phyloP scores from a whole-genome alignment of 345 rosid genomes.

The Populus pruinosa region DNA sequence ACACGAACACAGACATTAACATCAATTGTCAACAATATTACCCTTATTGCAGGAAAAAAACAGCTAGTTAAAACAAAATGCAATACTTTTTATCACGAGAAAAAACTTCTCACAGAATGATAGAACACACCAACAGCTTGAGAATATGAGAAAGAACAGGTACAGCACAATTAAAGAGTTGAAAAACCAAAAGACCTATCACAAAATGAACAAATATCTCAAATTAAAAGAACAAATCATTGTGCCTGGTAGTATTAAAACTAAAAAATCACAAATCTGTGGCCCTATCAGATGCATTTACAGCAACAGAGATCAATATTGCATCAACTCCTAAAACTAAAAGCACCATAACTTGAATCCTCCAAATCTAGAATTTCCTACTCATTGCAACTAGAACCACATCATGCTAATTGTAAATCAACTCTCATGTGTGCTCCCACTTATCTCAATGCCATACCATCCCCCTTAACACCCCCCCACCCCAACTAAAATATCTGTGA shows the following conservation, averaged over 20 bases:
- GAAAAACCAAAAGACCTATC: background rate
- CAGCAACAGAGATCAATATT: background rate
- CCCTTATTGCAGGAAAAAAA: background rate
- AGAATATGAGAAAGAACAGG: background rate
- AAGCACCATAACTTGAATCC: background rate
- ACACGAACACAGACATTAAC: background rate
- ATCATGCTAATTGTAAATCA: background rate
- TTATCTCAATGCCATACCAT: background rate
- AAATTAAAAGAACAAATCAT: background rate
- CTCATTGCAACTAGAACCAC: background rate
- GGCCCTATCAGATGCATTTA: background rate
- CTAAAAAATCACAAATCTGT: background rate
- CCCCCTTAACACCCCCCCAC: background rate
- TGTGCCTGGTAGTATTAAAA: background rate
- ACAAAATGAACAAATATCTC: background rate
- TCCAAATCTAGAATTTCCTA: background rate
- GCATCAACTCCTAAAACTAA: background rate
- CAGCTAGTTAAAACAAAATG: background rate
- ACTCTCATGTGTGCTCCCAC: background rate
- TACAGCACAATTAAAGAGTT: background rate
- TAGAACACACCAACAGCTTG: background rate
- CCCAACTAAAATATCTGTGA: background rate
- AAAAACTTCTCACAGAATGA: background rate
- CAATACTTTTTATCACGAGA: background rate
- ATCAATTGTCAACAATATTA: background rate